Evolutionary conservation across 2,329 filamentous ascomycete species (phyloP).

Genomic region (Penicillium sp.): DNA sequence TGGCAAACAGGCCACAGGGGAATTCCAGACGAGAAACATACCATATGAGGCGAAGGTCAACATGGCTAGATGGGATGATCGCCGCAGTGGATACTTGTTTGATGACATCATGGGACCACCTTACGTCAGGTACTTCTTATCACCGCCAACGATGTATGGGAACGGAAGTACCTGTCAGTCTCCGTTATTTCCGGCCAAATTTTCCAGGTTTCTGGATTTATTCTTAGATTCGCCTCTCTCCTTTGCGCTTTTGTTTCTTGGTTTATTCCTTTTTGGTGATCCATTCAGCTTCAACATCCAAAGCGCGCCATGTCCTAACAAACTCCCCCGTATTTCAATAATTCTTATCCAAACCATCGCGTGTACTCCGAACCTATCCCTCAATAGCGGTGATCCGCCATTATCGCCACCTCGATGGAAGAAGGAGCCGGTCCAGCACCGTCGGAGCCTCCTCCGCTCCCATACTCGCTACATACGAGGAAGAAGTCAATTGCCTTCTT

Average conservation of each 20-base stretch:
- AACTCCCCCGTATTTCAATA: not conserved
- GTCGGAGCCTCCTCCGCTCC: conserved; percentile 49
- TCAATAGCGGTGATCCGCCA: conserved; percentile 12
- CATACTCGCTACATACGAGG: conserved; percentile 55
- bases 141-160: conserved; percentile 16
- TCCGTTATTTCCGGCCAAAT: conserved; percentile 25
- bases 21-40: not conserved
- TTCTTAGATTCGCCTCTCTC: not conserved
- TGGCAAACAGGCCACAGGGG: not conserved
- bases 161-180: conserved; percentile 16
- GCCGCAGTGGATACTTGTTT: conserved; percentile 2
- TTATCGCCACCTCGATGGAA: conserved; percentile 33
- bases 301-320: conserved; percentile 10
- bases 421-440: conserved; percentile 28
- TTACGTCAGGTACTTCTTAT: conserved; percentile 28
- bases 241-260: not conserved
- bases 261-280: not conserved
- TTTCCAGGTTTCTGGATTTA: not conserved
- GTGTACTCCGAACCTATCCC: not conserved
- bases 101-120: conserved; percentile 27
- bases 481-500: conserved; percentile 59
- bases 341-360: not conserved
- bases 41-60: not conserved
- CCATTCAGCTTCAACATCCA: conserved; percentile 1
- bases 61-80: not conserved